A percentile compares a stretch with the other conserved stretches of the same genome.
Evolutionary conservation across 2,329 filamentous ascomycete genomes (phyloP).

Genomic region (Hawksworthiomyces lignivorus): DNA sequence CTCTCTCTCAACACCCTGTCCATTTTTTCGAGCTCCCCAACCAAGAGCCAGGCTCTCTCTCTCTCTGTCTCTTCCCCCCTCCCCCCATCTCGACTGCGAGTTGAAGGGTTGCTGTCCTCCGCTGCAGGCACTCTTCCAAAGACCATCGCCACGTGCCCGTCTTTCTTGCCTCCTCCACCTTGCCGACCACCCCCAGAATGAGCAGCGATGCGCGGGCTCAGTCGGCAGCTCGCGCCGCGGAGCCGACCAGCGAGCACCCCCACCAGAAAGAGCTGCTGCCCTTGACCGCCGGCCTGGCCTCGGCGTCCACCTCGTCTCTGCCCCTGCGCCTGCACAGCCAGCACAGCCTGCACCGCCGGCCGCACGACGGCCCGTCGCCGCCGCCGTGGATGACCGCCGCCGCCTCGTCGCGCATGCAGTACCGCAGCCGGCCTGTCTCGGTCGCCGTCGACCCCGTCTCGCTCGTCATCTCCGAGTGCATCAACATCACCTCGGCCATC

Average conservation of each 20-base stretch:
- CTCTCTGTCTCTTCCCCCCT: background rate
- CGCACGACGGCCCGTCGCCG: background rate
- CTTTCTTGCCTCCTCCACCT: background rate
- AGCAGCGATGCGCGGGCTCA: constrained; percentile 26
- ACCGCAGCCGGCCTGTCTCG: constrained; percentile 56
- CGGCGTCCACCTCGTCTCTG: constrained; percentile 9
- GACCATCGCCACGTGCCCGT: background rate
- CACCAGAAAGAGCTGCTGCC: constrained; percentile 7
- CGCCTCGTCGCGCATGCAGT: constrained; percentile 42
- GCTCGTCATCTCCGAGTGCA: constrained; percentile 96
- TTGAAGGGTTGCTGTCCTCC: no score
- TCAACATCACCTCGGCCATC: constrained; percentile 95
- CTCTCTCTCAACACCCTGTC: no score
- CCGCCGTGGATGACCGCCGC: constrained; percentile 3
- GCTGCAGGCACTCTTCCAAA: background rate
- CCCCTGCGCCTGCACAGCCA: constrained; percentile 19
- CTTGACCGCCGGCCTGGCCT: constrained; percentile 6
- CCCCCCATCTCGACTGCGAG: no score
- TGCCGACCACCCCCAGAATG: constrained; percentile 19
- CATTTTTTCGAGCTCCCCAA: no score
- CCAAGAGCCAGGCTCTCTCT: background rate
- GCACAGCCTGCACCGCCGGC: background rate
- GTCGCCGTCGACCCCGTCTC: constrained; percentile 87
- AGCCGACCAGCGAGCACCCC: constrained; percentile 13
- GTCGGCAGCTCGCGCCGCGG: constrained; percentile 16